Conservation (phyloP, 495 filamentous ascomycete species). For the Xylaria intraflava region DNA sequence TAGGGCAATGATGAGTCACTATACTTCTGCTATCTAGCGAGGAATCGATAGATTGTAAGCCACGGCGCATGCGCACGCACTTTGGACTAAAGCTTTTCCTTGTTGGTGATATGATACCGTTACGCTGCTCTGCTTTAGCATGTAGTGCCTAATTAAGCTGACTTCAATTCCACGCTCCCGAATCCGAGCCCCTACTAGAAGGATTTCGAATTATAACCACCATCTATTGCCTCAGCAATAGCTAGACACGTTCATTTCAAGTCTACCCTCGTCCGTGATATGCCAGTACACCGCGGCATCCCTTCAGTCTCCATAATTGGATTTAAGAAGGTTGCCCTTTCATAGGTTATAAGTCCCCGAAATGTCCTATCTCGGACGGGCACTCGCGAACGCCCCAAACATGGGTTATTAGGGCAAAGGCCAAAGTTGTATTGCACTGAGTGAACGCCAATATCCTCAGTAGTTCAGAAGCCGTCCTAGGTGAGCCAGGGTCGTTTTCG, state of each 20-base stretch:
- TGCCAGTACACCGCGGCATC: no score
- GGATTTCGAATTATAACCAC: no score
- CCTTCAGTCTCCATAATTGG: no score
- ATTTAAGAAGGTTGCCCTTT: no score
- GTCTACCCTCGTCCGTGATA: no score
- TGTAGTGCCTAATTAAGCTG: neutral
- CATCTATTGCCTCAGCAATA: no score
- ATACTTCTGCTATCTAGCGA: neutral
- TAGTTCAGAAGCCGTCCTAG: neutral
- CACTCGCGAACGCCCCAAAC: no score
- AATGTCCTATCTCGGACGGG: no score
- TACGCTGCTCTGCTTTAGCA: neutral
- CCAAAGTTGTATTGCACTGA: neutral
- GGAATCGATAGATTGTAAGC: neutral
- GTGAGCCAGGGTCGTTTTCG: neutral
- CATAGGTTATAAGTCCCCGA: no score
- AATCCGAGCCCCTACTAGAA: neutral
- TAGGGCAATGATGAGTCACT: constrained; percentile 11
- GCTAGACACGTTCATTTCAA: no score
- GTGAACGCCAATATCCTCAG: neutral
- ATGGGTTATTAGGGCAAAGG: no score
- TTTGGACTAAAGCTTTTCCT: neutral
- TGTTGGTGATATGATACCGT: neutral
- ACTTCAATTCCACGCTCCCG: neutral
- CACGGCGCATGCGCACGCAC: neutral